Percentiles rank a stretch among this genome's conserved stretches.
Evolutionary conservation across 805 yeast species (phyloP).

Genomic region (Lipomyces kockii): DNA sequence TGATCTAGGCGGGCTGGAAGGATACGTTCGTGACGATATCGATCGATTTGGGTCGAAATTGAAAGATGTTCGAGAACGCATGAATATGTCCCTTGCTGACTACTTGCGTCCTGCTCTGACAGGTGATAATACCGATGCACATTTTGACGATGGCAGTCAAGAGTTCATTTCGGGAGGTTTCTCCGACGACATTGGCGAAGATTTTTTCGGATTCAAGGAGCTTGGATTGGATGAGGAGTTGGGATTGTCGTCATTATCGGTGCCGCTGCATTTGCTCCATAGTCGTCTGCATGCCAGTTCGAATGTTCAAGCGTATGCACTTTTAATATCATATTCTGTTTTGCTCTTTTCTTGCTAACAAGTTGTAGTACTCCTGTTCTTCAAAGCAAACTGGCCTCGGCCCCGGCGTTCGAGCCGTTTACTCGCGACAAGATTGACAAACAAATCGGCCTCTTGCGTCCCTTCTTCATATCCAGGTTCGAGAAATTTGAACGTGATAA

Average conservation of each 20-base stretch:
- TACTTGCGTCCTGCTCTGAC: constrained; percentile 73
- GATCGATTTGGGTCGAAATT: constrained; percentile 71
- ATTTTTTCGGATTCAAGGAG: constrained; percentile 95
- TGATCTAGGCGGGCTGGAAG: constrained; percentile 74
- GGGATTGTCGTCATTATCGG: constrained; percentile 78
- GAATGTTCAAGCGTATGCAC: constrained; percentile 29
- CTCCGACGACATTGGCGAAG: constrained; percentile 92
- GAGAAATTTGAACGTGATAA: constrained; percentile 37
- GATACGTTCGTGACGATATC: constrained; percentile 74
- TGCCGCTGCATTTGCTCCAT: constrained; percentile 87
- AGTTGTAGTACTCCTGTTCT: constrained; percentile 38
- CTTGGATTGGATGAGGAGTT: constrained; percentile 92
- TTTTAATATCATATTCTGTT: neutral
- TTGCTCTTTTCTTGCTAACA: neutral
- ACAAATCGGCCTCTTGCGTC: constrained; percentile 63
- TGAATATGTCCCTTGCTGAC: constrained; percentile 75
- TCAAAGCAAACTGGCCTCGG: constrained; percentile 66
- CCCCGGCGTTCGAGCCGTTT: constrained; percentile 57
- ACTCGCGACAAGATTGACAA: constrained; percentile 55
- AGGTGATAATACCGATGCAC: constrained; percentile 62
- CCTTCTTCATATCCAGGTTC: constrained; percentile 52
- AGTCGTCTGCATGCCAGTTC: constrained; percentile 65
- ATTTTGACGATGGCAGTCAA: constrained; percentile 87
- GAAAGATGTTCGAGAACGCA: constrained; percentile 65
- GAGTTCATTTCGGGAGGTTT: constrained; percentile 95